Base-by-base conservation (phyloP, 208 protist species). In the Porcisia deanei region DNA sequence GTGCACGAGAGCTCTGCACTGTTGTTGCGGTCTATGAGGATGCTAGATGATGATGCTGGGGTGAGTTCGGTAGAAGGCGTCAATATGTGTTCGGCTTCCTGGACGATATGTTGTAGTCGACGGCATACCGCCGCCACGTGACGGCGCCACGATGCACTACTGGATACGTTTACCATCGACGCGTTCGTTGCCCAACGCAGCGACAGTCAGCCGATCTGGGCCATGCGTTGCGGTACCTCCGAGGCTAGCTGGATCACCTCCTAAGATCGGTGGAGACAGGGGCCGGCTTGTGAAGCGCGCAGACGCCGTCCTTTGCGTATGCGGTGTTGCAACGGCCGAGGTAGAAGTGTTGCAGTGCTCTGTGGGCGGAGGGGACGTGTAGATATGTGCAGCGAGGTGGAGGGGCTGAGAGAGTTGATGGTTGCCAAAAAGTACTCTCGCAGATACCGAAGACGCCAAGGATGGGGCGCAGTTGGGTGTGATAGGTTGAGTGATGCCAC, bases 51-150 rank as follows among this genome's bases (percentile, higher is more conserved):
- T 65, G 60, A 9, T 14, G 30, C 20, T 22, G 37, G 8, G 39
- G 41, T 12, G 30, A 54, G 34, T 5, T 53, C 43, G 9, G 71
- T 47, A 1, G 43, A n/a, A 9, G 54, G 71, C 77, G 76, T 76
- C 20, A 81, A 57, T n/a, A 76, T 69, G 1, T 43, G 57, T 49
- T 81, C 77, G n/a, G 77, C 67, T 39, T 81, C 64, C 57, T 73
- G 71, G 34, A 76, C 63, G 2, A 49, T 54, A 6, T 72, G 64
- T n/a, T 81, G 71, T 30, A 81, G 57, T 20, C 77, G 77, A 37
- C 45, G 71, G 45, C 77, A 76, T 71, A 81, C 69, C 14, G 61
- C 69, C 2, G 70, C 68, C 9, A 75, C 63, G 20, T 66, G 61
- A 43, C 52, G 63, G 16, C 61, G 5, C 76, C 70, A 80, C 9